These are phyloP conservation scores for Mycena rosella DNA, from an alignment of 768 basidiomycete genomes.

Conservation along the genomic window DNA sequence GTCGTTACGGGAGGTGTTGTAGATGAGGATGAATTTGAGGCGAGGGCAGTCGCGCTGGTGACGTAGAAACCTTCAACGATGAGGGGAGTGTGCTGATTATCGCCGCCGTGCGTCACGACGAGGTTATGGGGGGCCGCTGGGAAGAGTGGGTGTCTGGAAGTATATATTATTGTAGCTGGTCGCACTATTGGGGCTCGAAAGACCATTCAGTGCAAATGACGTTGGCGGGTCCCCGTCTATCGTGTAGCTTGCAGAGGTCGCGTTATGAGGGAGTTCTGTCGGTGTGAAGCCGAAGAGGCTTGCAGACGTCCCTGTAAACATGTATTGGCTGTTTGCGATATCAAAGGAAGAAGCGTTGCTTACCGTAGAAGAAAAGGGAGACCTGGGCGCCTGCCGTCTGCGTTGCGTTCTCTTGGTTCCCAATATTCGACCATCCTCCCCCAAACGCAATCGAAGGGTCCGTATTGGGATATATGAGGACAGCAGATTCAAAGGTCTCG, in stretches of 20 bases:
- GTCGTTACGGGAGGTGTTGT: not conserved
- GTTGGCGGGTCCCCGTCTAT: constrained; percentile 41
- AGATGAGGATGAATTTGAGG: not conserved
- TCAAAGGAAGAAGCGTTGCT: not conserved
- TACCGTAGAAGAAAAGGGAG: constrained; percentile 42
- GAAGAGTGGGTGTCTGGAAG: constrained; percentile 37
- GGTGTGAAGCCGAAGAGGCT: constrained; percentile 42
- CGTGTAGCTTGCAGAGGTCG: constrained; percentile 41
- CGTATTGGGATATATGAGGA: constrained; percentile 7
- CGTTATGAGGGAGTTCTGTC: constrained; percentile 33
- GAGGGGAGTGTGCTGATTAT: constrained; percentile 35
- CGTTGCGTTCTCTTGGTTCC: constrained; percentile 33
- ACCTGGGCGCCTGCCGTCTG: constrained; percentile 34
- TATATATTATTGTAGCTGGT: constrained; percentile 40
- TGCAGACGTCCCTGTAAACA: constrained; percentile 41
- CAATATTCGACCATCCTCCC: constrained; percentile 33
- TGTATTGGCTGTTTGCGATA: not conserved
- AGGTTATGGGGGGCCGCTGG: constrained; percentile 38
- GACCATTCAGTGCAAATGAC: constrained; percentile 34
- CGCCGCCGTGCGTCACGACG: constrained; percentile 34
- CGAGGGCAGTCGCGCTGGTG: constrained; percentile 19
- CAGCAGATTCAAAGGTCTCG: not conserved
- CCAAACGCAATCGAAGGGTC: constrained; percentile 39
- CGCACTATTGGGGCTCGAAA: constrained; percentile 1
- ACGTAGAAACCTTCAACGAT: constrained; percentile 36